Evolutionary conservation across 768 basidiomycete species (phyloP).

Genomic region (Boletus insuetus): DNA sequence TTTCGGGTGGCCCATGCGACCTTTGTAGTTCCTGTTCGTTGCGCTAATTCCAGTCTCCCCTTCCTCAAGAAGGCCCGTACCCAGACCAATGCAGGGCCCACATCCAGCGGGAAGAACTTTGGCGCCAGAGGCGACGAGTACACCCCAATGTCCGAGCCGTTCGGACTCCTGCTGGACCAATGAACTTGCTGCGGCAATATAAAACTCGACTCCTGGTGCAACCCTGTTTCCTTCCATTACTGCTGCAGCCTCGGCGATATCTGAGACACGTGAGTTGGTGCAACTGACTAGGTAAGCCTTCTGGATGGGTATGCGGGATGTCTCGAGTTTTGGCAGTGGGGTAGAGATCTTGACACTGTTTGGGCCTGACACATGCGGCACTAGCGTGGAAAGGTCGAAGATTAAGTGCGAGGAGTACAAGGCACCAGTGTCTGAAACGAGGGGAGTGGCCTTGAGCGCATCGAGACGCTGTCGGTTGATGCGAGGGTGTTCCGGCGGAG

Average conservation of each 20-base stretch:
- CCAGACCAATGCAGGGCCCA: constrained; percentile 97
- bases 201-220: constrained; percentile 91
- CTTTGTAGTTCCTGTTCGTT: constrained; percentile 99
- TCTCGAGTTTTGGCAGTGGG: constrained; percentile 80
- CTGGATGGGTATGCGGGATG: constrained; percentile 74
- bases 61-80: constrained; percentile 88
- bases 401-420: constrained; percentile 84
- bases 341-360: constrained; percentile 98
- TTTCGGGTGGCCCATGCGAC: constrained; percentile 95
- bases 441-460: constrained; percentile 50
- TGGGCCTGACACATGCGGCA: constrained; percentile 95
- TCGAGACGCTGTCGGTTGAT: constrained; percentile 74
- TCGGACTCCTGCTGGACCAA: constrained; percentile 91
- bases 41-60: constrained; percentile 96
- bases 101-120: constrained; percentile 93
- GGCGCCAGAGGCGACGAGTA: constrained; percentile 83
- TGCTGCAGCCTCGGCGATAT: constrained; percentile 89
- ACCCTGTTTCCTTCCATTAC: constrained; percentile 81
- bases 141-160: constrained; percentile 81
- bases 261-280: constrained; percentile 95
- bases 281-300: constrained; percentile 99
- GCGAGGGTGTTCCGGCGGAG: constrained; percentile 80
- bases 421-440: constrained; percentile 73
- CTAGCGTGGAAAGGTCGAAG: constrained; percentile 89
- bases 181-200: constrained; percentile 93